Percentiles rank a stretch among this genome's conserved stretches.
These are phyloP conservation scores for Rhizopogon vesiculosus DNA, from an alignment of 768 basidiomycete species.

Conservation along the genomic window DNA sequence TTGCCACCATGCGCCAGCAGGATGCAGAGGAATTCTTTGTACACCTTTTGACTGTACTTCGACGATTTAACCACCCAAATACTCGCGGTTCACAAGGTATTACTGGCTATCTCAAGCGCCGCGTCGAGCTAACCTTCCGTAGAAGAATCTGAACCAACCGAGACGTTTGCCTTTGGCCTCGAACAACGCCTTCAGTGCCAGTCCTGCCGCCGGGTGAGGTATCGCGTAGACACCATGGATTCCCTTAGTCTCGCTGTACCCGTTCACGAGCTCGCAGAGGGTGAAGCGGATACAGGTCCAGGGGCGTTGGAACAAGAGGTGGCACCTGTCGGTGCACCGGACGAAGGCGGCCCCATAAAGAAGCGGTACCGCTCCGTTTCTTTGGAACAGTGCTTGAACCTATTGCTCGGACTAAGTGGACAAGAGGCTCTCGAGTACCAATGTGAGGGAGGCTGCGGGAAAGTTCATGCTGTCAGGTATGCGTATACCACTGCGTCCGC, in stretches of 20 bases:
- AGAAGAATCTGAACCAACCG: conserved; percentile 56
- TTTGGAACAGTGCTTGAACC: conserved; percentile 57
- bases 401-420: conserved; percentile 38
- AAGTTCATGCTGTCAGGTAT: conserved; percentile 49
- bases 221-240: conserved; percentile 73
- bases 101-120: conserved; percentile 3
- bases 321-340: background rate
- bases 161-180: conserved; percentile 72
- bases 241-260: conserved; percentile 79
- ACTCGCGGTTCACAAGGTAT: conserved; percentile 32
- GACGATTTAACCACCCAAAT: conserved; percentile 56
- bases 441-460: conserved; percentile 70
- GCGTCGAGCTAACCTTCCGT: conserved; percentile 14
- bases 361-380: conserved; percentile 56
- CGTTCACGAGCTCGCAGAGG: conserved; percentile 34
- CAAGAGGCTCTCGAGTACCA: conserved; percentile 72
- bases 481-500: background rate
- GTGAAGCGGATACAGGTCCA: conserved; percentile 10
- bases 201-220: conserved; percentile 76
- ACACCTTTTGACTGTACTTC: conserved; percentile 69
- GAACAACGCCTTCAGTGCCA: conserved; percentile 86
- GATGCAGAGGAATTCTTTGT: conserved; percentile 94
- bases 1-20: conserved; percentile 95
- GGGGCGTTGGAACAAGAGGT: background rate
- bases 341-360: conserved; percentile 34